phyloP scores from a whole-genome alignment of 371 early-diverging fungal species.

The Syncephalastrum monosporum region DNA sequence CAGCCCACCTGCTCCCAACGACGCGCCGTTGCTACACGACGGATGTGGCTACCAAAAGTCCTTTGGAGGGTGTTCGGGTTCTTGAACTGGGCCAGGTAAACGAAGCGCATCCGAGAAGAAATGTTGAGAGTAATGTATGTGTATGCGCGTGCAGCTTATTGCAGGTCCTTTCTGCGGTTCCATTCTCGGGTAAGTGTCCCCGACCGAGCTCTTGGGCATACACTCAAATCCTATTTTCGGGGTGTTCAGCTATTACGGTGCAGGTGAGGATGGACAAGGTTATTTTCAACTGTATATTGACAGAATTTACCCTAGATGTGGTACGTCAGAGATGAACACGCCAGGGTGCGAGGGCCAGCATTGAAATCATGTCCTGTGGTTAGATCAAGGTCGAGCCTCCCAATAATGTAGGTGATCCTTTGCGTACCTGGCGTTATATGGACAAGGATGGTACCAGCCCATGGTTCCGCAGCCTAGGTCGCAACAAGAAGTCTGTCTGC shows the following conservation, averaged over 20 bases:
- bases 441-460: conserved; percentile 52
- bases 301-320: conserved; percentile 7
- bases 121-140: neutral
- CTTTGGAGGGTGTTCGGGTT: conserved; percentile 49
- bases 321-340: conserved; percentile 2
- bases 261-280: conserved; percentile 25
- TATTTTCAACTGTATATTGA: neutral
- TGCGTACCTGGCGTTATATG: conserved; percentile 51
- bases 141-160: conserved; percentile 32
- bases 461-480: conserved; percentile 50
- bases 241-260: conserved; percentile 34
- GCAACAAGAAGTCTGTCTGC: conserved; percentile 59
- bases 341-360: neutral
- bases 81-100: conserved; percentile 52
- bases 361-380: neutral
- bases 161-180: conserved; percentile 60
- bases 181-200: conserved; percentile 41
- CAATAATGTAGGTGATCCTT: conserved; percentile 46
- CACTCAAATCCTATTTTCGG: conserved; percentile 1
- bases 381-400: conserved; percentile 60
- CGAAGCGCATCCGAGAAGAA: too few species aligned
- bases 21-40: neutral
- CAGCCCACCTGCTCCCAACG: too few species aligned
- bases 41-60: conserved; percentile 16
- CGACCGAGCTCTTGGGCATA: neutral